Percentiles rank a stretch among this genome's conserved stretches.
Conservation (phyloP, 2,329 filamentous ascomycete genomes). For the Paecilomyces variotii region DNA sequence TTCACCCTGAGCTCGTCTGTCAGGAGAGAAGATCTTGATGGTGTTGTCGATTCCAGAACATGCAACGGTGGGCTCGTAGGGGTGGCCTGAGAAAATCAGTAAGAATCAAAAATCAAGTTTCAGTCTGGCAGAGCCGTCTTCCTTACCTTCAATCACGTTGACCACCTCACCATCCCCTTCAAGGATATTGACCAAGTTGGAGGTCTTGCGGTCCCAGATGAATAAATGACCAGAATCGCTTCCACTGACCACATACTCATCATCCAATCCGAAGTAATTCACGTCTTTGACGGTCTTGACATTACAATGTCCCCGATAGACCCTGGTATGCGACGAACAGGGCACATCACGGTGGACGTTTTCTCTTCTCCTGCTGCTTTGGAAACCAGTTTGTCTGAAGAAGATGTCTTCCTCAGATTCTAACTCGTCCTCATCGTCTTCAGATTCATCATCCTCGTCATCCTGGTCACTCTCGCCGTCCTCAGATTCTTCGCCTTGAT, state of each 20-base stretch:
- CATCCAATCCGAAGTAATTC: slow-evolving; percentile 58
- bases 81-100: slow-evolving; percentile 42
- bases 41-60: slow-evolving; percentile 61
- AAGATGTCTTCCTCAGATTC: slow-evolving; percentile 29
- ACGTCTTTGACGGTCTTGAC: slow-evolving; percentile 62
- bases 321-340: slow-evolving; percentile 48
- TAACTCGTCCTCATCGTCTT: slow-evolving; percentile 16
- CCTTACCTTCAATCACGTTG: slow-evolving; percentile 56
- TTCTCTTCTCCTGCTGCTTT: slow-evolving; percentile 39
- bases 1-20: slow-evolving; percentile 48
- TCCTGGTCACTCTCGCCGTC: slow-evolving; percentile 22
- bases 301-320: slow-evolving; percentile 59
- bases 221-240: slow-evolving; percentile 61
- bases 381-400: slow-evolving; percentile 43
- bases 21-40: slow-evolving; percentile 60
- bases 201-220: slow-evolving; percentile 59
- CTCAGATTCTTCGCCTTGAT: slow-evolving; percentile 9
- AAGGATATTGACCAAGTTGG: slow-evolving; percentile 55
- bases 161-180: slow-evolving; percentile 62
- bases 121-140: background rate
- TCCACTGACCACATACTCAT: slow-evolving; percentile 61
- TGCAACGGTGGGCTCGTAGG: slow-evolving; percentile 59
- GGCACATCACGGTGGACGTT: slow-evolving; percentile 48
- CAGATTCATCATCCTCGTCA: slow-evolving; percentile 24
- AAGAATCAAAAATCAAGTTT: slow-evolving; percentile 7